Conservation (phyloP, 2,329 filamentous ascomycete genomes). For the Didymella glomerata region DNA sequence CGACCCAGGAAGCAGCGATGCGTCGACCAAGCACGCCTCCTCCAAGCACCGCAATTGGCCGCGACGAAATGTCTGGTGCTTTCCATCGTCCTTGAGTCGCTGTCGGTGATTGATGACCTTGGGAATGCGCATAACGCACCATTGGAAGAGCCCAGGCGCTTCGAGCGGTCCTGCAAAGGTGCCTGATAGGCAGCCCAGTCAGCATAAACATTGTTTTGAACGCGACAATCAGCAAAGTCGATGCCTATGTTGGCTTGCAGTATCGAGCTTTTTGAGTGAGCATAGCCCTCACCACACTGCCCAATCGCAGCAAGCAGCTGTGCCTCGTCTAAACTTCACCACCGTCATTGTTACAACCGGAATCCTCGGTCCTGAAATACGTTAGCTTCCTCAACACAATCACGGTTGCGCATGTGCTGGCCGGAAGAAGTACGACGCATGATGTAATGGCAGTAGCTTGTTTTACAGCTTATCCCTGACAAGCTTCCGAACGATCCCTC, state of each 20-base stretch:
- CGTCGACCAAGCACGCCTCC: slow-evolving; percentile 24
- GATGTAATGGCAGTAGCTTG: neutral
- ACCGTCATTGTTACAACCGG: neutral
- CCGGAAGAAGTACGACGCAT: neutral
- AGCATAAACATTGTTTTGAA: too few species aligned
- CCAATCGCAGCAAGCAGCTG: neutral
- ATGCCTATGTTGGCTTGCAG: neutral
- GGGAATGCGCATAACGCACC: neutral
- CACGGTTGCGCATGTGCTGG: neutral
- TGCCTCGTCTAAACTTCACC: neutral
- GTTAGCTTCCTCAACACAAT: neutral
- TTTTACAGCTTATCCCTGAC: neutral
- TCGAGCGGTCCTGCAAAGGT: too few species aligned
- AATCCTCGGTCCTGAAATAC: neutral
- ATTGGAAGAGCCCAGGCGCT: too few species aligned
- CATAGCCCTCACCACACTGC: neutral
- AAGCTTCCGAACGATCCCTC: neutral
- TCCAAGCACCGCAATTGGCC: slow-evolving; percentile 22
- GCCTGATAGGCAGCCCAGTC: too few species aligned
- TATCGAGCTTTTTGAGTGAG: neutral
- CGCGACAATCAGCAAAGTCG: too few species aligned
- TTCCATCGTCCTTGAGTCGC: slow-evolving; percentile 12
- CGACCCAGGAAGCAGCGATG: slow-evolving; percentile 24
- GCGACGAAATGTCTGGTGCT: slow-evolving; percentile 13
- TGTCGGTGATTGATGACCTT: neutral